Evolutionary conservation across 2,329 filamentous ascomycete species (phyloP).

Genomic region (Penicillium olsonii): DNA sequence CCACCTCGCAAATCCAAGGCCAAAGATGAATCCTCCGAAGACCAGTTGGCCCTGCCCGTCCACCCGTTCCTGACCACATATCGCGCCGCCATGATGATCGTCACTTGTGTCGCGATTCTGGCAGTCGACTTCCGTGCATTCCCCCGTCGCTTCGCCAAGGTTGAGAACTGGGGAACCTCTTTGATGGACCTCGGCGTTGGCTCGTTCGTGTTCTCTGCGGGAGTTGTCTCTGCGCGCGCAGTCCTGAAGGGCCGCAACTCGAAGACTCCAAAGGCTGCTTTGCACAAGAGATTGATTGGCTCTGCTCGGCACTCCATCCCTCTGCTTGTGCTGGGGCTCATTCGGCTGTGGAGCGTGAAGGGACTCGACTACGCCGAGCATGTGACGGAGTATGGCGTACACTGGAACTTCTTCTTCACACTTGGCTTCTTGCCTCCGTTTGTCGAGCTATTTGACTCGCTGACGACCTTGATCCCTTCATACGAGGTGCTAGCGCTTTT

Average conservation of each 20-base stretch:
- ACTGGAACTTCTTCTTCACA: slow-evolving; percentile 99
- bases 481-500: slow-evolving; percentile 74
- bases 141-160: slow-evolving; percentile 92
- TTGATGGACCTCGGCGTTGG: slow-evolving; percentile 97
- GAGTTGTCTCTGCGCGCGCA: slow-evolving; percentile 83
- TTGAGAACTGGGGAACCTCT: slow-evolving; percentile 99
- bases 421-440: slow-evolving; percentile 86
- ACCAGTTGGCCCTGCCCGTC: slow-evolving; percentile 63
- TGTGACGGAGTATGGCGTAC: slow-evolving; percentile 94
- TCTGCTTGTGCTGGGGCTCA: slow-evolving; percentile 74
- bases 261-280: slow-evolving; percentile 48
- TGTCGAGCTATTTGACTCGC: slow-evolving; percentile 76
- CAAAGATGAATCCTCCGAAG: slow-evolving; percentile 24
- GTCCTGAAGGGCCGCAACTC: slow-evolving; percentile 69
- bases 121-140: slow-evolving; percentile 95
- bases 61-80: slow-evolving; percentile 94
- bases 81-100: slow-evolving; percentile 84
- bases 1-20: slow-evolving; percentile 27
- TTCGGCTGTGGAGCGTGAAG: slow-evolving; percentile 87
- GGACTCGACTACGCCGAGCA: slow-evolving; percentile 95
- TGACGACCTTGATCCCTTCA: slow-evolving; percentile 70
- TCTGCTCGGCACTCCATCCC: slow-evolving; percentile 82
- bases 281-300: slow-evolving; percentile 57
- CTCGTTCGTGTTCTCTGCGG: slow-evolving; percentile 93
- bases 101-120: slow-evolving; percentile 89